A percentile compares a stretch with the other conserved stretches of the same genome.
phyloP scores from a whole-genome alignment of 306 rosid species.

The Crotalaria pallida region DNA sequence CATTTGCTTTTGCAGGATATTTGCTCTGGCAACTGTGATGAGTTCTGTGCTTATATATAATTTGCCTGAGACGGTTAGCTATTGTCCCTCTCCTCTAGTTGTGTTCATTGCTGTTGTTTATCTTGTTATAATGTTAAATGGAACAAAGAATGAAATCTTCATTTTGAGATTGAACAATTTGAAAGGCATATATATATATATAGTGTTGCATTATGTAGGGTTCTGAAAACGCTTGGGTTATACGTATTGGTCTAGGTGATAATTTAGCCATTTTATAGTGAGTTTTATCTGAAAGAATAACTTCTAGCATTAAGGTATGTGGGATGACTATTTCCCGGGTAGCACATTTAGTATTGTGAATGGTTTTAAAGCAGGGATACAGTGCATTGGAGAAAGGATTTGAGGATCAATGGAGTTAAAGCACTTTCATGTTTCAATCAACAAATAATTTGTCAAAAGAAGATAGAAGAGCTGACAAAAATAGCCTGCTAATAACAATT shows the following conservation, averaged over 20 bases:
- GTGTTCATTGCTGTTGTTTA: constrained; percentile 15
- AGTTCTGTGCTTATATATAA: constrained; percentile 94
- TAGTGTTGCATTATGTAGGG: neutral
- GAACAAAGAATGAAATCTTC: neutral
- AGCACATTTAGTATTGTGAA: neutral
- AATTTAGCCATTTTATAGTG: neutral
- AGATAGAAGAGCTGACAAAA: neutral
- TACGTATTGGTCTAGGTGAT: neutral
- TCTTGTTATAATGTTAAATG: constrained; percentile 18
- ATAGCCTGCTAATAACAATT: neutral
- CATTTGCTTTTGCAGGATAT: constrained; percentile 62
- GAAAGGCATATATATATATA: neutral
- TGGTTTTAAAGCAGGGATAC: neutral
- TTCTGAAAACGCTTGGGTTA: neutral
- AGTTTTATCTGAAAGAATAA: neutral
- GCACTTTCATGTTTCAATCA: neutral
- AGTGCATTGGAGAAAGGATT: neutral
- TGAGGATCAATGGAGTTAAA: neutral
- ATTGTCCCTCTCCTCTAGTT: neutral
- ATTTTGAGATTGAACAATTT: neutral
- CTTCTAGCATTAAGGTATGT: neutral
- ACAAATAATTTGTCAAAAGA: neutral
- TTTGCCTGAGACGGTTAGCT: constrained; percentile 88
- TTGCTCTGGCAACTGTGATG: constrained; percentile 91
- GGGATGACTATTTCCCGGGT: neutral